Conservation (phyloP, 352 stramenopile genomes). For the Aphanomyces astaci region DNA sequence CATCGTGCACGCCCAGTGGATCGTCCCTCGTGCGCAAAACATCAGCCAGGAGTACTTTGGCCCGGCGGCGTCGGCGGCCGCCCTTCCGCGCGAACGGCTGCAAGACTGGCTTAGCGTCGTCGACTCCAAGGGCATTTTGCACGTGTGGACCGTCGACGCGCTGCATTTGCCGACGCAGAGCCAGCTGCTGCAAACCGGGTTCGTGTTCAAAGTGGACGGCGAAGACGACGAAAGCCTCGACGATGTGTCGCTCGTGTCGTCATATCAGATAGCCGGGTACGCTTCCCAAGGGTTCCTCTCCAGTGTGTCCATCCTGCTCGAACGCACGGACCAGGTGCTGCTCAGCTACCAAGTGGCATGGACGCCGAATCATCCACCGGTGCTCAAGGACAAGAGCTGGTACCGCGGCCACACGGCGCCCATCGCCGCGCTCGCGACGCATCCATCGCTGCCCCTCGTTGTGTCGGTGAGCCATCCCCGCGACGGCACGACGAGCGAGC, state of each 20-base stretch:
- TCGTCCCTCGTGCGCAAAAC: conserved; percentile 72
- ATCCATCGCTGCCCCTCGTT: conserved; percentile 67
- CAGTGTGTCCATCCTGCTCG: conserved; percentile 63
- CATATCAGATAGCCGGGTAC: conserved; percentile 73
- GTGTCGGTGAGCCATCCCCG: conserved; percentile 43
- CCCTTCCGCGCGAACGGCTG: conserved; percentile 38
- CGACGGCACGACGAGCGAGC: conserved; percentile 33
- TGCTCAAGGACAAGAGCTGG: conserved; percentile 74
- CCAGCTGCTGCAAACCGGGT: conserved; percentile 43
- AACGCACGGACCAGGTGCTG: conserved; percentile 65
- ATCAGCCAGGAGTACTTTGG: conserved; percentile 72
- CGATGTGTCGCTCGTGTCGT: conserved; percentile 35
- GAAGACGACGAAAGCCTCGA: conserved; percentile 30
- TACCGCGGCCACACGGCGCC: conserved; percentile 61
- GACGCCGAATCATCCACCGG: conserved; percentile 31
- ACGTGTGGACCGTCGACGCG: conserved; percentile 55
- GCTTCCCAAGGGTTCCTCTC: conserved; percentile 67
- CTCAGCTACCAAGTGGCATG: conserved; percentile 59
- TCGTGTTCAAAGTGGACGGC: conserved; percentile 65
- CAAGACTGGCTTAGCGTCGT: conserved; percentile 59
- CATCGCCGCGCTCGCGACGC: conserved; percentile 57
- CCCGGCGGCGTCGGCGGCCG: conserved; percentile 33
- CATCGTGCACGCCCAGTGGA: conserved; percentile 66
- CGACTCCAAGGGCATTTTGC: conserved; percentile 50
- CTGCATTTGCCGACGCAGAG: conserved; percentile 28